Evolutionary conservation across 805 yeast species (phyloP).

Genomic region (Saturnispora galanensis): DNA sequence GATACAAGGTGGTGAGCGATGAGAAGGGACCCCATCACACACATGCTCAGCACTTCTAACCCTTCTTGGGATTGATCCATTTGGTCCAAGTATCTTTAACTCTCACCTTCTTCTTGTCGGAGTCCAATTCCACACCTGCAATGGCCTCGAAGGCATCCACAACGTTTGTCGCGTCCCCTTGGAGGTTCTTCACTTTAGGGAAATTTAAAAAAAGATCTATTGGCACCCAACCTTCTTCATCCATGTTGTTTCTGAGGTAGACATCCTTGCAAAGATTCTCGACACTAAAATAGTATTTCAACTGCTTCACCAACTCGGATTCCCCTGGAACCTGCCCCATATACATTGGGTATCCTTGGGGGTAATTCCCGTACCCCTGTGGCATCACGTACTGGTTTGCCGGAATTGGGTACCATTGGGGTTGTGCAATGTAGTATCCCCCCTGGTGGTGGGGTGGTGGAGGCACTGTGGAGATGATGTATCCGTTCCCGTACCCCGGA

Average conservation of each 20-base stretch:
- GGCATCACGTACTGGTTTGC: no score
- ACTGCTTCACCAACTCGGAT: slow-evolving; percentile 34
- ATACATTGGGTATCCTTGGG: not conserved
- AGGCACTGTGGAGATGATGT: not conserved
- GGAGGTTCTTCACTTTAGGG: slow-evolving; percentile 56
- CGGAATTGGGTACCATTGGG: no score
- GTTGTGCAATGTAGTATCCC: not conserved
- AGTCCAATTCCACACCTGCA: slow-evolving; percentile 21
- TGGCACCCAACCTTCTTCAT: slow-evolving; percentile 58
- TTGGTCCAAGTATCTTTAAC: slow-evolving; percentile 47
- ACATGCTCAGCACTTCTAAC: no score
- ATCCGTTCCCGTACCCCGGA: not conserved
- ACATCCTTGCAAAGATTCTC: slow-evolving; percentile 80
- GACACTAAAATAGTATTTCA: slow-evolving; percentile 79
- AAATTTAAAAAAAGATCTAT: slow-evolving; percentile 51
- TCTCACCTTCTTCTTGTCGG: slow-evolving; percentile 35
- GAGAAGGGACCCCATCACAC: no score
- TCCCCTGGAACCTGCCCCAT: not conserved
- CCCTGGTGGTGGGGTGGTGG: not conserved
- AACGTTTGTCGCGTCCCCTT: slow-evolving; percentile 37
- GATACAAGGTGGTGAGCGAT: no score
- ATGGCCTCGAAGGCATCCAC: slow-evolving; percentile 20
- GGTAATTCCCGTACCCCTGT: no score
- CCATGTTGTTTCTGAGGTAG: slow-evolving; percentile 70
- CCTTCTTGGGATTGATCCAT: slow-evolving; percentile 40